These are phyloP conservation scores for Trypanosoma brucei DNA, from an alignment of 208 protist genomes.

Conservation along the genomic window DNA sequence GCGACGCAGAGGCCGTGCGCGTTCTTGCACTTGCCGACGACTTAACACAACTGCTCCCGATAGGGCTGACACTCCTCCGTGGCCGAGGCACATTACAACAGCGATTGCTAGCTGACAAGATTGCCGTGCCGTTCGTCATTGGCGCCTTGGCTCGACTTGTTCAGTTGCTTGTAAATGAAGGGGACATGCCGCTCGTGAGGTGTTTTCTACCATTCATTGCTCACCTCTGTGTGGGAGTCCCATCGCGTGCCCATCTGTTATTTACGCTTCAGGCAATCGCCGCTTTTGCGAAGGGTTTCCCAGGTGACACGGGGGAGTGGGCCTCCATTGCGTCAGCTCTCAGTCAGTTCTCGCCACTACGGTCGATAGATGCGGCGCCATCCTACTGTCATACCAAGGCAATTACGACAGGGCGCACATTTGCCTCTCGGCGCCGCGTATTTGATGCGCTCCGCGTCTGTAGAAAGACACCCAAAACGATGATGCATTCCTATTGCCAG, in stretches of 20 bases:
- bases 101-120: slow-evolving; percentile 36
- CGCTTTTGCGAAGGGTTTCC: slow-evolving; percentile 26
- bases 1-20: slow-evolving; percentile 21
- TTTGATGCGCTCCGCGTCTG: slow-evolving; percentile 9
- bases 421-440: slow-evolving; percentile 10
- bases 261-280: slow-evolving; percentile 30
- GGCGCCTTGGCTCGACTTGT: slow-evolving; percentile 25
- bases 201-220: slow-evolving; percentile 39
- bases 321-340: slow-evolving; percentile 1
- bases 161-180: slow-evolving; percentile 23
- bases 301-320: slow-evolving; percentile 7
- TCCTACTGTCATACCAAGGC: slow-evolving; percentile 15
- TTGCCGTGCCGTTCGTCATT: slow-evolving; percentile 31
- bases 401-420: slow-evolving; percentile 10
- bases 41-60: slow-evolving; percentile 25
- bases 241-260: slow-evolving; percentile 25
- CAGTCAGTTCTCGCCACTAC: neutral
- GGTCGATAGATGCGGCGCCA: neutral
- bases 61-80: slow-evolving; percentile 33
- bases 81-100: slow-evolving; percentile 16
- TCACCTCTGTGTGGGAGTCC: slow-evolving; percentile 30
- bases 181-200: slow-evolving; percentile 52
- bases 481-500: neutral
- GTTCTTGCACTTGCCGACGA: slow-evolving; percentile 13
- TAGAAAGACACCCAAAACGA: neutral